phyloP scores from a whole-genome alignment of 371 early-diverging fungal genomes.

The Rhizomucor miehei region DNA sequence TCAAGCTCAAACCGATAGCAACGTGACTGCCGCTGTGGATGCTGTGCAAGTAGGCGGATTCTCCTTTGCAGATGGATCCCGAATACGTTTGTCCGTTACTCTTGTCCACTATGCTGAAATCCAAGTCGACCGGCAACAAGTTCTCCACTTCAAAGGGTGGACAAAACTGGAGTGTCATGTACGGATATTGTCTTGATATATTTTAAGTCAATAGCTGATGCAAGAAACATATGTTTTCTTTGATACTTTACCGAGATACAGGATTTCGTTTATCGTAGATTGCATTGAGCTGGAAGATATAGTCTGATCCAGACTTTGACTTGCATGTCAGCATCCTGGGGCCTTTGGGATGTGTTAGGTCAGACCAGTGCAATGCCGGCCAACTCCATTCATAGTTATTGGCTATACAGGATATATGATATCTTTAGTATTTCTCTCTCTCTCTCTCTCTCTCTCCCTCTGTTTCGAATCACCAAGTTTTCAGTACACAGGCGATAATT shows the following conservation, averaged over 20 bases:
- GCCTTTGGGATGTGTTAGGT: constrained; percentile 41
- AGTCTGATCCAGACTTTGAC: constrained; percentile 15
- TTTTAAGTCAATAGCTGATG: too few relatives aligned
- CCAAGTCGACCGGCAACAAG: constrained; percentile 73
- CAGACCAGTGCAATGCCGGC: constrained; percentile 66
- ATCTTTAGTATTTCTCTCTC: neutral
- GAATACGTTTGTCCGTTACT: constrained; percentile 41
- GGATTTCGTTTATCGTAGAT: constrained; percentile 34
- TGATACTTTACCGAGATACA: constrained; percentile 20
- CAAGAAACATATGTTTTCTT: too few relatives aligned
- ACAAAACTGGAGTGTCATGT: constrained; percentile 62
- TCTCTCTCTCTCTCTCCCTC: too few relatives aligned
- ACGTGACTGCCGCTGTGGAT: constrained; percentile 60
- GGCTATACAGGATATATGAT: neutral
- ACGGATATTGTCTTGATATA: constrained; percentile 53
- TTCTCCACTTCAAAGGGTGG: constrained; percentile 85
- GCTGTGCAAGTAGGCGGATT: constrained; percentile 56
- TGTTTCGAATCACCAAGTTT: too few relatives aligned
- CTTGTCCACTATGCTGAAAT: constrained; percentile 36
- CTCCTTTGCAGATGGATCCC: constrained; percentile 49
- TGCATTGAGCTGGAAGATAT: constrained; percentile 27
- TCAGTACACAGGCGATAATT: neutral
- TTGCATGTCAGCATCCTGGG: constrained; percentile 32
- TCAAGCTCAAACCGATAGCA: constrained; percentile 57
- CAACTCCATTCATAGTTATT: constrained; percentile 67